Base-by-base conservation (phyloP, 257 asterid species). In the Nicotiana attenuata region DNA sequence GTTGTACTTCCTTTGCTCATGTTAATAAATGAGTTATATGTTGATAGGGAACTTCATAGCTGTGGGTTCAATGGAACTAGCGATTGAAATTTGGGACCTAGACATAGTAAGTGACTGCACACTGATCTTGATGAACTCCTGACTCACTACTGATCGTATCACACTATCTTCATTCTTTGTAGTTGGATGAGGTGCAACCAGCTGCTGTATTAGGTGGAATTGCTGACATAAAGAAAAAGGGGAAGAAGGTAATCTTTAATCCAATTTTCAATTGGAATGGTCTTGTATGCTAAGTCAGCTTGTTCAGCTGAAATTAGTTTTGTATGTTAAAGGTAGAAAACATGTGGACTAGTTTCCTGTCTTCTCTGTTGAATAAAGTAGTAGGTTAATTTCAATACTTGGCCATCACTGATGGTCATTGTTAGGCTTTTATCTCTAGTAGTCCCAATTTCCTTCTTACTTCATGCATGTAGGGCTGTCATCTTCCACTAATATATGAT, bases 81-180 rank as follows among this genome's bases (percentile, higher is more conserved):
- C 94, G 64, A 96, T 94, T 52, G 97, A 96, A 85, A 93, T 96
- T 86, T 96, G 98, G 98, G 97, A 96, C 88, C 98, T 96, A 81
- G 98, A 94, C 77, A 85, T 88, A 60, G 98, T 96, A 91, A 35
- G 97, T 78, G 31, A 47, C 65, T n/a, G 50, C 50, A 13, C 52
- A 9, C n/a, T 61, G 20, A 31, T 19, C 50, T 66, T 81, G 55
- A 31, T 78, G 24, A 69, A 24, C 35, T 55, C 59, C 41, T 10
- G 28, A 76, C 60, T 56, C 45, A 8, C 41, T 35, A 76, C 7
- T 80, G 26, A 61, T 64, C n/a, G 5, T 14, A 80, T 45, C 63
- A 5, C 73, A 61, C 33, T 65, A 14, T 80, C 22, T 29, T 50
- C 61, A 63, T 59, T 13, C 65, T 57, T 73, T 80, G 77, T 81